Percentiles rank a stretch among this genome's conserved stretches.
phyloP scores from a whole-genome alignment of 2,329 filamentous ascomycete genomes.

The Xylaria digitata region DNA sequence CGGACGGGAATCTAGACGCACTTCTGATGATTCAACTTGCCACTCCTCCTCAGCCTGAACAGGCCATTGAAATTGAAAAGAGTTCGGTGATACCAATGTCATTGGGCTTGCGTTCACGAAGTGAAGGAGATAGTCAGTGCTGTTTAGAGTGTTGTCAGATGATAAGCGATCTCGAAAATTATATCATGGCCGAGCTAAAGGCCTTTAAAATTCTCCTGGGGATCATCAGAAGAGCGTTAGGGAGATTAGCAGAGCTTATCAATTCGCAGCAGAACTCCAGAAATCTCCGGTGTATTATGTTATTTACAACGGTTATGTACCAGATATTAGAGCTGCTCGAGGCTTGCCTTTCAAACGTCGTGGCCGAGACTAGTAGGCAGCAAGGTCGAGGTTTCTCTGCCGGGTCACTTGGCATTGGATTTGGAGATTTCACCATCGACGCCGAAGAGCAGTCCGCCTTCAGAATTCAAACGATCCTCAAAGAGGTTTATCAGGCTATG shows the following conservation, averaged over 20 bases:
- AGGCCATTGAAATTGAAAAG: too few species aligned
- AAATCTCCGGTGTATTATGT: conserved; percentile 29
- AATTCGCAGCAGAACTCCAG: conserved; percentile 13
- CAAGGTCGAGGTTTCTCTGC: too few species aligned
- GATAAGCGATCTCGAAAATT: conserved; percentile 32
- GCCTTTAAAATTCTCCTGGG: conserved; percentile 29
- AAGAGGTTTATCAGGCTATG: too few species aligned
- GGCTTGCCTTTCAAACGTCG: background rate
- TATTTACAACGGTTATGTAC: conserved; percentile 32
- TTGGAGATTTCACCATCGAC: too few species aligned
- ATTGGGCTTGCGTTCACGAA: conserved; percentile 20
- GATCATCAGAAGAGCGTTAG: conserved; percentile 17
- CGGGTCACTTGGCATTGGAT: too few species aligned
- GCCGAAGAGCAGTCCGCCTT: too few species aligned
- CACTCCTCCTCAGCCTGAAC: too few species aligned
- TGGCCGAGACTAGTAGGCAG: too few species aligned
- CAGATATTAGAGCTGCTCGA: conserved; percentile 30
- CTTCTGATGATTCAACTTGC: too few species aligned
- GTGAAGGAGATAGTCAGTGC: conserved; percentile 25
- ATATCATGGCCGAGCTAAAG: conserved; percentile 28
- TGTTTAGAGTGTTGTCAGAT: conserved; percentile 34
- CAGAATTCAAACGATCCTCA: too few species aligned
- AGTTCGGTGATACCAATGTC: too few species aligned
- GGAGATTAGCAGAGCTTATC: conserved; percentile 22
- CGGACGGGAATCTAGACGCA: too few species aligned